These are phyloP conservation scores for Sistotremastrum niveocremeum DNA, from an alignment of 768 basidiomycete genomes.

Conservation along the genomic window DNA sequence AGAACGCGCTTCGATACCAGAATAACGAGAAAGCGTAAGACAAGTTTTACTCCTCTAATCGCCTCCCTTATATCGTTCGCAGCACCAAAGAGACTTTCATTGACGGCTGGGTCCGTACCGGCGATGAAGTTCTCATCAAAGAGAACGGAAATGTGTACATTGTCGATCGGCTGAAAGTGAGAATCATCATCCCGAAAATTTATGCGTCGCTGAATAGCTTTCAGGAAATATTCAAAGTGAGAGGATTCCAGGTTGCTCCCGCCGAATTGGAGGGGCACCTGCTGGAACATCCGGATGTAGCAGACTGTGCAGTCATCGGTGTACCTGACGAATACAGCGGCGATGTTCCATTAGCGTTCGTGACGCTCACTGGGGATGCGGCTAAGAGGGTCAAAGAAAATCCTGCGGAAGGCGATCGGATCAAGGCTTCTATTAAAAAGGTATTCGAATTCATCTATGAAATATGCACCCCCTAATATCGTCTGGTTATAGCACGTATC, in stretches of 20 bases:
- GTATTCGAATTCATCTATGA: slow-evolving; percentile 20
- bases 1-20: slow-evolving; percentile 42
- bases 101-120: slow-evolving; percentile 49
- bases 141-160: slow-evolving; percentile 23
- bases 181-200: neutral
- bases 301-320: slow-evolving; percentile 24
- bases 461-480: neutral
- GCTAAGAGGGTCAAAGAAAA: slow-evolving; percentile 23
- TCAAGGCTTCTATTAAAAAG: slow-evolving; percentile 41
- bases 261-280: slow-evolving; percentile 34
- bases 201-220: neutral
- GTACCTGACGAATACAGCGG: slow-evolving; percentile 20
- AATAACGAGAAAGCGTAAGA: slow-evolving; percentile 51
- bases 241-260: slow-evolving; percentile 15
- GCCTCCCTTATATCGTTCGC: neutral
- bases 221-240: slow-evolving; percentile 56
- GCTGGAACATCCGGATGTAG: slow-evolving; percentile 43
- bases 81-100: slow-evolving; percentile 60
- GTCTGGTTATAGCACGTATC: slow-evolving; percentile 5
- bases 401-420: slow-evolving; percentile 19
- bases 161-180: slow-evolving; percentile 1
- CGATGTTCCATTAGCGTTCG: slow-evolving; percentile 58
- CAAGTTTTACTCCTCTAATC: neutral
- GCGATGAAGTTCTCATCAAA: slow-evolving; percentile 47
- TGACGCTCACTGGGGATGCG: slow-evolving; percentile 34